Base-by-base conservation (phyloP, 148 eudicot genomes). In the Dysphania ambrosioides region DNA sequence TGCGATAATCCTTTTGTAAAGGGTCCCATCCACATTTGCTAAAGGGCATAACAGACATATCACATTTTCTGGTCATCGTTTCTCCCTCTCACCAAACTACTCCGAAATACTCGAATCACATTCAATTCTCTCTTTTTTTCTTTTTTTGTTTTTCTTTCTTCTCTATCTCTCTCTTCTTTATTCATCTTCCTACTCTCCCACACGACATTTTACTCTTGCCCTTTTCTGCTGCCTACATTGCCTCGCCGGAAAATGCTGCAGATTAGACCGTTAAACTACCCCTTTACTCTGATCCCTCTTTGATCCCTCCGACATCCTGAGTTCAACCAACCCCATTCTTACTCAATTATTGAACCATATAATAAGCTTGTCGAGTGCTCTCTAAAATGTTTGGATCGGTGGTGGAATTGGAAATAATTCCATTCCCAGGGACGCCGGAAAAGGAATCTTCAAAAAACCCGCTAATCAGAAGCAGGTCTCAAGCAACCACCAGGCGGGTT, bases 401-500 rank as follows among this genome's bases (percentile, higher is more conserved):
- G 34, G 63, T 56, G 24, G 76, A 78, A 41, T 36, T 72, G 35
- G 77, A 78, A n/a, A 55, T 66, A 18, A 26, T 59, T 0, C 24
- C 73, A 66, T 8, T 72, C 31, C 49, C 64, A 49, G 66, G 61
- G 41, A 64, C 64, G 16, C 36, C 57, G 16, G 65, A 70, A 21
- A 51, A 73, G 34, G 74, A 69, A 69, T 18, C 64, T 29, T 24
- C 56, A 30, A 68, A 53, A 72, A 79, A 67, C 68, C 73, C 68
- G 36, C 24, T 66, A 55, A 58, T 40, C 0, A 68, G 89, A 9
- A 80, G 83, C 75, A 80, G 89, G 71, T 89, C 97, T 2, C 87
- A 82, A 42, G 80, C 88, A 8, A 73, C 85, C 0, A 79, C 80
- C 4, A 77, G 92, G 3, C 44, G 88, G 40, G 90, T 90, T 12